These are phyloP conservation scores for Eutrema salsugineum DNA, from an alignment of 441 rosid species.

Conservation along the genomic window DNA sequence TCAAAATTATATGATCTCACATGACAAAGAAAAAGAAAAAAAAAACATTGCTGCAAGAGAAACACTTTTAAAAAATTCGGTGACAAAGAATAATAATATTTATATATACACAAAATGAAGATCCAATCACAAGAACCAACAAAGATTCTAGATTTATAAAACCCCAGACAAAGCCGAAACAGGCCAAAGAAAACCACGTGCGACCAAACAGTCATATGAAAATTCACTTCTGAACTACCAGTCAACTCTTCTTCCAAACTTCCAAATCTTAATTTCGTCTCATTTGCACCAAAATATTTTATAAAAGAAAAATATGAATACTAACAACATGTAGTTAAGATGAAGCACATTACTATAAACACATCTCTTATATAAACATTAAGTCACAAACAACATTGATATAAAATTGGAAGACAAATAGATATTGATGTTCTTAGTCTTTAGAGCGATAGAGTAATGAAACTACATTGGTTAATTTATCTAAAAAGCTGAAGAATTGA, in stretches of 20 bases:
- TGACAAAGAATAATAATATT: too few relatives aligned
- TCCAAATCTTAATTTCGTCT: background rate
- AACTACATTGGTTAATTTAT: background rate
- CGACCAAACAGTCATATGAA: background rate
- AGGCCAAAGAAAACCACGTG: constrained; percentile 24
- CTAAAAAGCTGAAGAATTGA: too few relatives aligned
- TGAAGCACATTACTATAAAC: background rate
- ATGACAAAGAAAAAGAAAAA: too few relatives aligned
- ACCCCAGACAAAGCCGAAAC: background rate
- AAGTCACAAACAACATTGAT: background rate
- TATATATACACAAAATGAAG: constrained; percentile 7
- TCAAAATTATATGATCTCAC: too few relatives aligned
- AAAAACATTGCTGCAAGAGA: too few relatives aligned
- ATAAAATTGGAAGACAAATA: background rate
- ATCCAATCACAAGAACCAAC: constrained; percentile 20
- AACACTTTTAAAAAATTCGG: too few relatives aligned
- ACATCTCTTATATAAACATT: background rate
- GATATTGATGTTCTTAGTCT: background rate
- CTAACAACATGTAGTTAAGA: background rate
- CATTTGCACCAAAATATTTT: background rate
- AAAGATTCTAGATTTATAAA: constrained; percentile 5
- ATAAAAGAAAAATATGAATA: background rate
- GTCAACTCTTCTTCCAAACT: constrained; percentile 2
- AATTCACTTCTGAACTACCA: background rate
- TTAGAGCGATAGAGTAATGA: background rate